Evolutionary conservation across 2,329 filamentous ascomycete species (phyloP).

Genomic region (Colletotrichum sp.): DNA sequence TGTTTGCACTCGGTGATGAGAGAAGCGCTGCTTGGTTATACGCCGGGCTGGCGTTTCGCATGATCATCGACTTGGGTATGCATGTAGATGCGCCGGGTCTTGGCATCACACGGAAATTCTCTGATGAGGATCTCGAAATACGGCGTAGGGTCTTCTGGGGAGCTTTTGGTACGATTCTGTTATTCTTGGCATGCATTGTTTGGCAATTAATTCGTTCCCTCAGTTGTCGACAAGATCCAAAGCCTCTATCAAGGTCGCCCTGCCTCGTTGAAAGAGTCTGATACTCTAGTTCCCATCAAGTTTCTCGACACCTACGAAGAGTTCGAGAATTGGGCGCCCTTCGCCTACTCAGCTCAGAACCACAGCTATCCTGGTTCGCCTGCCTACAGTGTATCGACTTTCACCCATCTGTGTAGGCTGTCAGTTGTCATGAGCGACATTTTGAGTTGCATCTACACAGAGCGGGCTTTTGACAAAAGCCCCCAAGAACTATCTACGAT

Average conservation of each 20-base stretch:
- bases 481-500: constrained; percentile 39
- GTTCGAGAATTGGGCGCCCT: constrained; percentile 55
- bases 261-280: constrained; percentile 48
- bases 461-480: constrained; percentile 40
- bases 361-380: constrained; percentile 37
- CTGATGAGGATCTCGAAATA: constrained; percentile 51
- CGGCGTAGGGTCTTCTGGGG: constrained; percentile 50
- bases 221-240: constrained; percentile 56
- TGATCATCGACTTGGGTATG: constrained; percentile 60
- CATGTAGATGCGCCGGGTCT: constrained; percentile 46
- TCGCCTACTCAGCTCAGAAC: constrained; percentile 38
- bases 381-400: constrained; percentile 47
- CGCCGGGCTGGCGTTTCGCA: constrained; percentile 59
- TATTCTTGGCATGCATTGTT: background rate
- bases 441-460: constrained; percentile 49
- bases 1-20: constrained; percentile 56
- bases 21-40: constrained; percentile 62
- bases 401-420: constrained; percentile 45
- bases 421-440: constrained; percentile 53
- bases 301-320: constrained; percentile 59
- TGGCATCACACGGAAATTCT: constrained; percentile 34
- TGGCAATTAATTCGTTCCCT: background rate
- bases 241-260: constrained; percentile 60
- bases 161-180: constrained; percentile 38
- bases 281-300: constrained; percentile 49